phyloP scores from a whole-genome alignment of 2,329 filamentous ascomycete species.

The Didymellaceae sp. region DNA sequence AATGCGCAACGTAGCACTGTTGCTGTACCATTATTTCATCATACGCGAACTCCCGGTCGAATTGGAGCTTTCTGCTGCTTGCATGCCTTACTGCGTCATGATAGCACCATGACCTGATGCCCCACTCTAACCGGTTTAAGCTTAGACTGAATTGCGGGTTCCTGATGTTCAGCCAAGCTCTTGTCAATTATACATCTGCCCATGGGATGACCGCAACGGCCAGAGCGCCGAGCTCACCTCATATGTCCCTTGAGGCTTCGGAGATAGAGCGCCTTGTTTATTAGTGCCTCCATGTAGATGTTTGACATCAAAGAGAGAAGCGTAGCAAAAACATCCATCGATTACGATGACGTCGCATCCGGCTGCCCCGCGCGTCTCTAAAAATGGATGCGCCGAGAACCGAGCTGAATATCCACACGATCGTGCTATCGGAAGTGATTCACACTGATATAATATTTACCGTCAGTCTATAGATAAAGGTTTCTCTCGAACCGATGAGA shows the following conservation, averaged over 20 bases:
- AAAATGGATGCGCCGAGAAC: conserved; percentile 2
- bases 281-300: not conserved
- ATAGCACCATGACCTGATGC: conserved; percentile 20
- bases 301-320: not conserved
- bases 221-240: not conserved
- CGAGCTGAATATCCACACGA: conserved; percentile 5
- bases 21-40: conserved; percentile 26
- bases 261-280: not conserved
- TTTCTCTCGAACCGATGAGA: no score
- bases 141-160: conserved; percentile 1
- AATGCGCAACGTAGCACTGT: conserved; percentile 3
- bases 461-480: no score
- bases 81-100: conserved; percentile 17
- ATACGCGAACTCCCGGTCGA: conserved; percentile 26
- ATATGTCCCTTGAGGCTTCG: not conserved
- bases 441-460: no score
- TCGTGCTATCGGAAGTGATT: not conserved
- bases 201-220: conserved; percentile 9
- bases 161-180: conserved; percentile 1
- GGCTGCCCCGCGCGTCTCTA: conserved; percentile 14
- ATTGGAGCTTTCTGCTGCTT: conserved; percentile 20
- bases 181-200: conserved; percentile 5
- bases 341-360: conserved; percentile 5
- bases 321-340: not conserved
- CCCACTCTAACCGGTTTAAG: not conserved